Evolutionary conservation across 768 basidiomycete species (phyloP), one percentile per base, ranked within the genome.

Genomic region (Xanthoconium purpureum): DNA sequence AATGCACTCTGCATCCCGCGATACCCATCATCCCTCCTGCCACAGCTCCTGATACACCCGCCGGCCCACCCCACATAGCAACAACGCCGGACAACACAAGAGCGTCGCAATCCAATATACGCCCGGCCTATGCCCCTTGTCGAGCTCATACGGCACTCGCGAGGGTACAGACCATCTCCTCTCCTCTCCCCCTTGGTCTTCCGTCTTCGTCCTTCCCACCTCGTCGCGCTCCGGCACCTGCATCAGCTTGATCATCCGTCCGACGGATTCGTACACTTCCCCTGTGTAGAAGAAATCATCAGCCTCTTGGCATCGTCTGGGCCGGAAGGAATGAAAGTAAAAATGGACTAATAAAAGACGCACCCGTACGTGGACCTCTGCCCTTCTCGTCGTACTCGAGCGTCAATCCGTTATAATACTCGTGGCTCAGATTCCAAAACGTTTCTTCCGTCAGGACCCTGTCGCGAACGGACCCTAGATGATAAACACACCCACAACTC

Each of bases 231-330:
- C 59, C 0, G 38, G 40, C 29, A 44, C 54, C 33, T 70, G 63
- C 58, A 65, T 60, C 15, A 47, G 10, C 48, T 51, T 60, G 44
- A 69, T 65, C 68, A 69, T 54, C 17, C 33, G 47, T 12, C 65
- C 57, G 15, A 69, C 57, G 1, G 61, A 57, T 28, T 60, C 53
- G 38, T 63, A 67, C 13, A 69, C 67, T 47, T 68, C 67, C 1
- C 45, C 67, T 68, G 53, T n/a, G 18, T 17, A 24, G 24, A 55
- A 7, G 10, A 33, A 5, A 14, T 4, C 20, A 28, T 60, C 43
- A 52, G 38, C 5, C 12, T n/a, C 9, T 45, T 5, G 15, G 17
- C 18, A 24, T 10, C n/a, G 4, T n/a, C 29, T 17, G 14, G 20
- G 12, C 11, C 36, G n/a, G 17, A 4, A 37, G n/a, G 6, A 15